A percentile compares a stretch with the other conserved stretches of the same genome.
phyloP scores from a whole-genome alignment of 2,329 filamentous ascomycete species.

The Fusarium citri region DNA sequence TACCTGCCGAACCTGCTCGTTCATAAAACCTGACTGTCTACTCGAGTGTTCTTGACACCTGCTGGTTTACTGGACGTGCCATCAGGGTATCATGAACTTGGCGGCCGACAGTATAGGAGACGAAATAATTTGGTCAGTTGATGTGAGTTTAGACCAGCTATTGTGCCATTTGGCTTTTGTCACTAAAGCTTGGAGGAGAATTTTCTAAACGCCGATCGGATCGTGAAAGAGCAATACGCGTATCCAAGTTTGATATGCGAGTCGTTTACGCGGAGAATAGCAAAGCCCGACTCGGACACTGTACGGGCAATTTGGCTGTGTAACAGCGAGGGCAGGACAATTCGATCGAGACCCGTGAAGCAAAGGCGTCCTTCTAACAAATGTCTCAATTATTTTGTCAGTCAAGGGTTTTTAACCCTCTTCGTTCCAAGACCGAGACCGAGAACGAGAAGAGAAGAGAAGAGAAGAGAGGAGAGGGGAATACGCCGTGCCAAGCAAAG shows the following conservation, averaged over 20 bases:
- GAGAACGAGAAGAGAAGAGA: neutral
- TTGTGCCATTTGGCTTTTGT: neutral
- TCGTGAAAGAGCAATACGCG: slow-evolving; percentile 22
- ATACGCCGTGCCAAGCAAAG: slow-evolving; percentile 11
- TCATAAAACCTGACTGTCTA: neutral
- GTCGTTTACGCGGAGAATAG: slow-evolving; percentile 20
- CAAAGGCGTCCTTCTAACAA: slow-evolving; percentile 28
- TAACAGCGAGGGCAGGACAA: neutral
- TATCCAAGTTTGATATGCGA: slow-evolving; percentile 5
- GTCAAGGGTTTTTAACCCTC: slow-evolving; percentile 18
- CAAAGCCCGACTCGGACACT: slow-evolving; percentile 20
- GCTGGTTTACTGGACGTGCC: neutral
- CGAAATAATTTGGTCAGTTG: neutral
- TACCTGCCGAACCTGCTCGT: neutral
- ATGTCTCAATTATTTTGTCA: slow-evolving; percentile 33
- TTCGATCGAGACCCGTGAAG: slow-evolving; percentile 26
- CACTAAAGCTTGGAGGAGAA: neutral
- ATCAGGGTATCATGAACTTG: neutral
- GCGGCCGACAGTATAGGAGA: neutral
- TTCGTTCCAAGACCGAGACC: slow-evolving; percentile 6
- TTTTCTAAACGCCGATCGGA: neutral
- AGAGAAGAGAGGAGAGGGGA: neutral
- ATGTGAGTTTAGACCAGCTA: neutral
- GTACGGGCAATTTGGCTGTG: slow-evolving; percentile 17
- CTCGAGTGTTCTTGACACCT: neutral